Percentiles rank a stretch among this genome's conserved stretches.
Conservation (phyloP, 148 eudicot species). For the Linanthus parryae region DNA sequence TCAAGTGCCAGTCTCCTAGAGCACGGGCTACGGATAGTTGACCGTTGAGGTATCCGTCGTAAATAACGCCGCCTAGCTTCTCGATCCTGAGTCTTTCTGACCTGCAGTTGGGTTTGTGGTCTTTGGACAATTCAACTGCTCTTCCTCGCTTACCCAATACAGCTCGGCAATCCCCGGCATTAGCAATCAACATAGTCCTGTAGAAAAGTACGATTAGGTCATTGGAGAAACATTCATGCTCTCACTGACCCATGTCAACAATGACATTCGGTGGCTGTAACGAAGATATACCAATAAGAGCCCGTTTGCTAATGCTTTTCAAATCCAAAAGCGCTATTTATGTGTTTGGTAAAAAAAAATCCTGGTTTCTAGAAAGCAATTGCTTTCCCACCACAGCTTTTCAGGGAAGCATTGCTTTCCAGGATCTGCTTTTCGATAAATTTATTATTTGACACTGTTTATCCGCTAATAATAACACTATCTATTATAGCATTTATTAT, state of each 20-base stretch:
- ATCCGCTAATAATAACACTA: too few relatives aligned
- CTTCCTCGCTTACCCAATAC: slow-evolving; percentile 56
- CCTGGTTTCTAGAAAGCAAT: too few relatives aligned
- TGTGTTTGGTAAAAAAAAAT: too few relatives aligned
- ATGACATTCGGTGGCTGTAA: neutral
- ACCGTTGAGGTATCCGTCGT: slow-evolving; percentile 57
- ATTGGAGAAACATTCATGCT: neutral
- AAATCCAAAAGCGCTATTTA: too few relatives aligned
- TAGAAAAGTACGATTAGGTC: neutral
- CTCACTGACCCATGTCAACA: neutral
- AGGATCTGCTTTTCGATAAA: too few relatives aligned
- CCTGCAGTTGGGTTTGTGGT: slow-evolving; percentile 59
- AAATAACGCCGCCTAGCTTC: slow-evolving; percentile 48
- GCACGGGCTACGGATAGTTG: slow-evolving; percentile 62
- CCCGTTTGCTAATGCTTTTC: neutral
- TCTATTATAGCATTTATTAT: too few relatives aligned
- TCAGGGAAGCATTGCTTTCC: too few relatives aligned
- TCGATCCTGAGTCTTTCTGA: slow-evolving; percentile 49
- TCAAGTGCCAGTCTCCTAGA: slow-evolving; percentile 63
- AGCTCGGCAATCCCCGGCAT: slow-evolving; percentile 59
- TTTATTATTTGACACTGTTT: too few relatives aligned
- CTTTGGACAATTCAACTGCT: slow-evolving; percentile 55
- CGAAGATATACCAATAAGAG: neutral
- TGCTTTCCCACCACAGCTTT: too few relatives aligned
- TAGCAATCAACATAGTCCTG: slow-evolving; percentile 51